These are phyloP conservation scores for Leishmania mexicana DNA, from an alignment of 208 protist species.

Conservation along the genomic window DNA sequence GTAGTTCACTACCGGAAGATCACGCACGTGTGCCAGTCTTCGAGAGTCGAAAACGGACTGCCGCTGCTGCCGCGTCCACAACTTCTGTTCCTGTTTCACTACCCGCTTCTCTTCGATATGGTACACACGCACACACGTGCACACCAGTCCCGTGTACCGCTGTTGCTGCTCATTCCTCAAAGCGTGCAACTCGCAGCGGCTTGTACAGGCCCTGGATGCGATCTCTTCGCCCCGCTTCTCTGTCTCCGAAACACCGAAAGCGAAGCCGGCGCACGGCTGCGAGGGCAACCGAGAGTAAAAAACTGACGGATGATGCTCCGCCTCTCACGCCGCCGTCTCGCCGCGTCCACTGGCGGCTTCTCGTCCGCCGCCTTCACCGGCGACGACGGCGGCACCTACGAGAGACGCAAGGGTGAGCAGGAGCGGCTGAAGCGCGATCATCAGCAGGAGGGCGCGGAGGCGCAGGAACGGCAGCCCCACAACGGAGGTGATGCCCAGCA, in stretches of 20 bases:
- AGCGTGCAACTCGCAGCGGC: not conserved
- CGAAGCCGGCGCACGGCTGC: not conserved
- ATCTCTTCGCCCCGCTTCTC: not conserved
- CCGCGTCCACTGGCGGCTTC: constrained; percentile 38
- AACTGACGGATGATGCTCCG: constrained; percentile 23
- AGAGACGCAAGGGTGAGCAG: constrained; percentile 25
- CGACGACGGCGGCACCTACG: constrained; percentile 48
- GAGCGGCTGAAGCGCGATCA: constrained; percentile 29
- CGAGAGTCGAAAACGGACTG: too few species aligned
- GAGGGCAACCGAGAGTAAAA: not conserved
- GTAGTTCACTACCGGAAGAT: not conserved
- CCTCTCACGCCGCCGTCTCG: constrained; percentile 17
- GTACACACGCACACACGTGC: not conserved
- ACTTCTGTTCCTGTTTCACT: not conserved
- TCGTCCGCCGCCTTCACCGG: constrained; percentile 81
- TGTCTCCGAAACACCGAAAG: not conserved
- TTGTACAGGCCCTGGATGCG: not conserved
- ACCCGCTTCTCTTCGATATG: not conserved
- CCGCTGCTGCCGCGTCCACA: not conserved
- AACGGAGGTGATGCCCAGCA: not conserved
- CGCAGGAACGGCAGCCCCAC: constrained; percentile 4
- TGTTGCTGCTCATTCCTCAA: not conserved
- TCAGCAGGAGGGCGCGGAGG: constrained; percentile 7
- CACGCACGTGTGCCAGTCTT: not conserved
- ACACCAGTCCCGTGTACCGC: not conserved